Conservation (phyloP, 805 yeast species). For the Pichia heedii region DNA sequence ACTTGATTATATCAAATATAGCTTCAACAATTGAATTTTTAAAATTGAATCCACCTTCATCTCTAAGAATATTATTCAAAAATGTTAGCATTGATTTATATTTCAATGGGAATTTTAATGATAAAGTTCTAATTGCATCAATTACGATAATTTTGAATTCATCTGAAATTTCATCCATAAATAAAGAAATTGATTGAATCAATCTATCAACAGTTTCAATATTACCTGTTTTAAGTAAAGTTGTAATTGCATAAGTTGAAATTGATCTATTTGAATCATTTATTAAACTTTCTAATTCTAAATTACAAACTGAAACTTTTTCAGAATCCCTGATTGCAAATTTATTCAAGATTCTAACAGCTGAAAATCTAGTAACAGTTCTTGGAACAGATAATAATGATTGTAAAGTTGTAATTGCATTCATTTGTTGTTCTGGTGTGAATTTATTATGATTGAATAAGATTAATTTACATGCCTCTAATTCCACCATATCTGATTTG, state of each 20-base stretch:
- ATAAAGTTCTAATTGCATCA: conserved; percentile 87
- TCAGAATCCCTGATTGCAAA: conserved; percentile 78
- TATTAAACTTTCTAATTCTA: conserved; percentile 78
- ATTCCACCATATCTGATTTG: conserved; percentile 80
- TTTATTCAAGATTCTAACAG: conserved; percentile 81
- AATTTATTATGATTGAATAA: conserved; percentile 43
- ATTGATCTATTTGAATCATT: conserved; percentile 85
- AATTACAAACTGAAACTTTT: conserved; percentile 66
- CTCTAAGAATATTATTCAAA: conserved; percentile 74
- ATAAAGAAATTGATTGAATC: conserved; percentile 75
- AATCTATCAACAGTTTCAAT: conserved; percentile 82
- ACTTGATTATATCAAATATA: conserved; percentile 80
- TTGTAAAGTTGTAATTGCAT: conserved; percentile 68
- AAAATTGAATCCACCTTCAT: conserved; percentile 82
- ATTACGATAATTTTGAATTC: conserved; percentile 92
- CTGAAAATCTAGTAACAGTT: conserved; percentile 84
- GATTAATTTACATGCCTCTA: conserved; percentile 82
- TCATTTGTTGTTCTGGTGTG: conserved; percentile 54
- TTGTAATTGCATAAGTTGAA: conserved; percentile 95
- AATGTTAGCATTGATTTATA: conserved; percentile 75
- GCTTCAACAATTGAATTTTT: conserved; percentile 89
- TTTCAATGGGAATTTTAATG: conserved; percentile 87
- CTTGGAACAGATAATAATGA: conserved; percentile 78
- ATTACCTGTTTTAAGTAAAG: conserved; percentile 90
- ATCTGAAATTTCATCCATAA: conserved; percentile 90